Evolutionary conservation across 495 filamentous ascomycete species (phyloP), one percentile per base, ranked within the genome.

Genomic region (Annulohypoxylon stygium): DNA sequence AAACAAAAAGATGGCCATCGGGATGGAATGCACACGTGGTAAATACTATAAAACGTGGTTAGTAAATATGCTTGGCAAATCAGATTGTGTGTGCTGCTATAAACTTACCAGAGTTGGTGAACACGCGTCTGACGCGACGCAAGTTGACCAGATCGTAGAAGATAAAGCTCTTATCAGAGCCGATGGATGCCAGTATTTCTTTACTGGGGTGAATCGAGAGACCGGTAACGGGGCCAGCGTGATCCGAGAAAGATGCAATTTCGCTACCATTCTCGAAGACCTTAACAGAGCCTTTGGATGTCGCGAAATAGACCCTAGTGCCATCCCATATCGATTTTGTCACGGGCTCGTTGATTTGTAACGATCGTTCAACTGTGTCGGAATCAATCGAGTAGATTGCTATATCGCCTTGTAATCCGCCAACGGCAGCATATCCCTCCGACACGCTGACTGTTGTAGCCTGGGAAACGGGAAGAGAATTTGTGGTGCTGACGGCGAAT

Each of bases 1-100:
- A 90, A 14, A 92, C 94, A 73, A 98, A 88, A n/a, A 99, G 86
- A 74, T 97, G 92, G 36, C 96, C 96, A 81, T 99, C 96, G 6
- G 97, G 96, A 80, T 99, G 96, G 86, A 98, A 98, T 47, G 90
- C 87, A 65, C 90, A 92, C 51, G 91, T 87, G 7, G 92, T 90
- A 20, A 98, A 83, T 69, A 89, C 95, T 96, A 70, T 96, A 70
- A 16, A n/a, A n/a, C 8, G 43, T 20, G 18, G 75, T 88, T 77
- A 88, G 82, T 55, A 65, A 69, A 6, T 39, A 16, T 34, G 12
- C 36, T 37, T 33, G 18, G 9, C n/a, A 16, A 8, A 12, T 0
- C 51, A n/a, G 25, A 43, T 61, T 45, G 18, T 6, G 26, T 25
- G 61, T 8, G 45, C 9, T 37, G 25, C 5, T 8, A 18, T 30